These are phyloP conservation scores for Blastosporella zonata DNA, from an alignment of 1,284 basidiomycete species.

Conservation along the genomic window DNA sequence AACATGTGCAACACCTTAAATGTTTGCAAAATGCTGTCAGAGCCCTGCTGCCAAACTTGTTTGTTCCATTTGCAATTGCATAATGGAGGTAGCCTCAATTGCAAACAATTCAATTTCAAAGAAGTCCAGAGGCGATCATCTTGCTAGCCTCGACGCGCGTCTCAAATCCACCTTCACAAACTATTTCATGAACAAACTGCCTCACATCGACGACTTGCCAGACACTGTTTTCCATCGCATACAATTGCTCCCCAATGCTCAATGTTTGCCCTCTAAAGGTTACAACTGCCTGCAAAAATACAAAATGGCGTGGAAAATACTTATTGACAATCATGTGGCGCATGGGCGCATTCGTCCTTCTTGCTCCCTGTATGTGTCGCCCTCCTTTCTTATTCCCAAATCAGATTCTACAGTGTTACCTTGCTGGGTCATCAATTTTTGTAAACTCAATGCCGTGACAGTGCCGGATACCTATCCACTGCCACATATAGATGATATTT, in stretches of 20 bases:
- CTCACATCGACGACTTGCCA: neutral
- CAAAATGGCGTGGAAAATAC: constrained; percentile 25
- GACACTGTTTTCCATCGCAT: neutral
- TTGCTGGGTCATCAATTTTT: constrained; percentile 40
- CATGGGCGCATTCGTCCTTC: constrained; percentile 32
- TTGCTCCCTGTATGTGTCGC: constrained; percentile 26
- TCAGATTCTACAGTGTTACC: constrained; percentile 30
- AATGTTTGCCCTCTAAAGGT: neutral
- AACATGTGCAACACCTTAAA: no score
- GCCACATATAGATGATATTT: constrained; percentile 35
- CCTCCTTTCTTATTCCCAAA: constrained; percentile 38
- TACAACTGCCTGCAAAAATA: constrained; percentile 23
- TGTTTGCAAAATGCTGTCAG: no score
- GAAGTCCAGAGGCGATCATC: no score
- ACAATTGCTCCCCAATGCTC: neutral
- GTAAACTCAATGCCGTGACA: constrained; percentile 35
- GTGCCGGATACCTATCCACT: constrained; percentile 33
- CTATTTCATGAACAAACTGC: neutral
- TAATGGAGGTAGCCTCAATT: no score
- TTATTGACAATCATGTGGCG: constrained; percentile 29
- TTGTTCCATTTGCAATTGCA: no score
- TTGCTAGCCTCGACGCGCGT: no score
- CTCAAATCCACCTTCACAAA: no score
- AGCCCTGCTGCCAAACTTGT: no score
- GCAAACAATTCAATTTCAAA: no score